Evolutionary conservation across 495 filamentous ascomycete genomes (phyloP), one percentile per base, ranked within the genome.

Genomic region (Podospora tetraspora): DNA sequence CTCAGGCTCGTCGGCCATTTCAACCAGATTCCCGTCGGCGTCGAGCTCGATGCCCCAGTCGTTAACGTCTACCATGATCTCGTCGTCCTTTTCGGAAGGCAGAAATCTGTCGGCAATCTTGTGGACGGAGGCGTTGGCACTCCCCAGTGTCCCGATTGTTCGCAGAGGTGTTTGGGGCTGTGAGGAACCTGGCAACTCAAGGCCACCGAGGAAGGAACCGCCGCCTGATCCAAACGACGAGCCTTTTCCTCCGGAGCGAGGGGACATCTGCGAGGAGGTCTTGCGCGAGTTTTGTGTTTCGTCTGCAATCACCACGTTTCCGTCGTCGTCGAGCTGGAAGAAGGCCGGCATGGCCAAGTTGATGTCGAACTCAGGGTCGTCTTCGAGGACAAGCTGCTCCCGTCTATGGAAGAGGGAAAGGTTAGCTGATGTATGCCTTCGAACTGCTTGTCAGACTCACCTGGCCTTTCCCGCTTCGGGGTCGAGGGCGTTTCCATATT

Each of bases 351-450:
- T 67, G 11, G 73, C 68, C 59, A 61, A 68, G 68, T 74, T 69
- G 32, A 77, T 63, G 25, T 93, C 76, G 71, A 97, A 97, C n/a
- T 87, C 84, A 7, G 93, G 93, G 75, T 98, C 95, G 69, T 99
- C 92, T 23, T 84, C 79, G 4, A 97, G 83, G 16, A 93, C 76
- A 59, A 97, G 87, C 69, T 92, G 91, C 59, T 91, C 90, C 23
- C 89, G 90, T 68, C 94, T 97, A 72, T 8, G 62, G 64, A 43
- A 61, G 61, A 19, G 12, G 7, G 62, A 19, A n/a, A 67, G 61
- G 34, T 57, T 29, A 23, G 10, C 29, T n/a, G n/a, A n/a, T n/a
- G n/a, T n/a, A n/a, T n/a, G n/a, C n/a, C n/a, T n/a, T n/a, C n/a
- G n/a, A n/a, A n/a, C n/a, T n/a, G n/a, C n/a, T 65, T 37, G 3